Evolutionary conservation across 257 asterid species (phyloP), one percentile per base, ranked within the genome.

Genomic region (Parsonsia alboflavescens): DNA sequence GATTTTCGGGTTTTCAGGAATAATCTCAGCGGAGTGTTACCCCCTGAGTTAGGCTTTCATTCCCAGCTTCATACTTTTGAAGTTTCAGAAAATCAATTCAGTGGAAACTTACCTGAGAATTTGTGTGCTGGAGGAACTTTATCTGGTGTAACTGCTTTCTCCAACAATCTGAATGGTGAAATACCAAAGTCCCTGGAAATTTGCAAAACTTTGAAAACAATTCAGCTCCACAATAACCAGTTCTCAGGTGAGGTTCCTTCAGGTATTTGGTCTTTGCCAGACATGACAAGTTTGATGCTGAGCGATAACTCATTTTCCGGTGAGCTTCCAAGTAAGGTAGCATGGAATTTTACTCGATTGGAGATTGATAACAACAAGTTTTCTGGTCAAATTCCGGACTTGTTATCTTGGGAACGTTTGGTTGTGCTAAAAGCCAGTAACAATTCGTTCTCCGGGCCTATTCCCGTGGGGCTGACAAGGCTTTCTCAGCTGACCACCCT

Each of bases 231-330:
- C 53, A 74, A 79, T 26, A 94, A 94, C 71, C 48, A 36, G 0
- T 77, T 94, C 19, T 82, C 96, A 0, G 98, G 98, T n/a, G 83
- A 88, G 50, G 46, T 94, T 65, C 98, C 97, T 15, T 46, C 44
- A 0, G 88, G 87, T 17, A n/a, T 94, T 48, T 92, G 95, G 97
- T 61, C 89, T 15, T 28, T 81, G 30, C 10, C 0, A 12, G 81
- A 84, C 85, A 66, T 94, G 85, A 80, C 86, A 8, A 84, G 86
- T 28, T 28, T 94, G 84, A 83, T 80, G 90, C 86, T 92, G 70
- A 88, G 87, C 73, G 73, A 79, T 68, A 94, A 92, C 83, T 82
- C 83, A 2, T 85, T 94, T 24, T 81, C 90, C 16, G 97, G 97
- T 69, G 77, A 65, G 77, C 85, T 94, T 9, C 96, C 98, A 9